A percentile compares a stretch with the other conserved stretches of the same genome.
phyloP scores from a whole-genome alignment of 257 asterid genomes.

The Petrea volubilis region DNA sequence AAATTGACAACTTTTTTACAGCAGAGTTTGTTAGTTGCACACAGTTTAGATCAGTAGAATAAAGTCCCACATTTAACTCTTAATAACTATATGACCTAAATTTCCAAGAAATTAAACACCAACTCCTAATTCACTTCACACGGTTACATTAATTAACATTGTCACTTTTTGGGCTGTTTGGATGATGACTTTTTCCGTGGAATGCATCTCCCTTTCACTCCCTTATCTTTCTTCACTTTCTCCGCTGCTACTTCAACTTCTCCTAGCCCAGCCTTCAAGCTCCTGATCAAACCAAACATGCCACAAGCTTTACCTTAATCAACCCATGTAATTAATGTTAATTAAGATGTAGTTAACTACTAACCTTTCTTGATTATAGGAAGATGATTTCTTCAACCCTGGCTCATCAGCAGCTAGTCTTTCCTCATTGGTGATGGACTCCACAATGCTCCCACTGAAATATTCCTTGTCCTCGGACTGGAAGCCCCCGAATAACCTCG shows the following conservation, averaged over 20 bases:
- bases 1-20: too few relatives aligned
- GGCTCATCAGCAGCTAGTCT: constrained; percentile 27
- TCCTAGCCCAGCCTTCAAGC: constrained; percentile 41
- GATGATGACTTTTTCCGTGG: constrained; percentile 64
- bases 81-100: not conserved
- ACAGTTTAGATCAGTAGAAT: too few relatives aligned
- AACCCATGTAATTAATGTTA: too few relatives aligned
- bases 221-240: constrained; percentile 41
- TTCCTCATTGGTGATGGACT: constrained; percentile 43
- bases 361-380: constrained; percentile 68
- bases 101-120: not conserved
- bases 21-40: too few relatives aligned
- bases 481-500: constrained; percentile 52
- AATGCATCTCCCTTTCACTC: constrained; percentile 67
- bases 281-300: constrained; percentile 32
- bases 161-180: constrained; percentile 52
- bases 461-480: constrained; percentile 61
- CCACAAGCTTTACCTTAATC: not conserved
- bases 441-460: constrained; percentile 76
- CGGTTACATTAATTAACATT: too few relatives aligned
- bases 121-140: not conserved
- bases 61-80: constrained; percentile 17
- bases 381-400: constrained; percentile 55
- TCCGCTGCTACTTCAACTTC: constrained; percentile 33
- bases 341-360: not conserved